phyloP scores from a whole-genome alignment of 1,284 basidiomycete genomes.

The Fistulinella cinereoalba region DNA sequence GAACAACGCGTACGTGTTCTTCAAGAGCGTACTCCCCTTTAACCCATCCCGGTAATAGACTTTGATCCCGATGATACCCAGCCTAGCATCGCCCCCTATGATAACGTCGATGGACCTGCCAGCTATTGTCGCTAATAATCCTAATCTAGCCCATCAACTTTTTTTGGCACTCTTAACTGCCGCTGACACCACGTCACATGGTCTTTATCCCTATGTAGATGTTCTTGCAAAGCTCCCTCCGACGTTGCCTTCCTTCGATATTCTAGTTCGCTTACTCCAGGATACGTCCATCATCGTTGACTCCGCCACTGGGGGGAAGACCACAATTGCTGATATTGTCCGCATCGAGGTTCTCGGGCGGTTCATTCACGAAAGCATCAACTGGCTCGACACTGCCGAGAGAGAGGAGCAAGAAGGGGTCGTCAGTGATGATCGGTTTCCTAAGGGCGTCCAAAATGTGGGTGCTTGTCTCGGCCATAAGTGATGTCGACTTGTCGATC shows the following conservation, averaged over 20 bases:
- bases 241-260: conserved; percentile 67
- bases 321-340: conserved; percentile 61
- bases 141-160: conserved; percentile 62
- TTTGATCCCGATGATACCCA: conserved; percentile 39
- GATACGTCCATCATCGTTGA: conserved; percentile 50
- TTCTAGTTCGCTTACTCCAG: conserved; percentile 62
- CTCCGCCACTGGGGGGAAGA: conserved; percentile 40
- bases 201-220: conserved; percentile 51
- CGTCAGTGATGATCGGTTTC: conserved; percentile 67
- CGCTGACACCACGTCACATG: conserved; percentile 37
- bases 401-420: conserved; percentile 59
- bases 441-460: conserved; percentile 67
- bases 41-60: conserved; percentile 23
- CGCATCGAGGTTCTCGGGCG: conserved; percentile 61
- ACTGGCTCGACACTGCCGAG: conserved; percentile 66
- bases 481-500: conserved; percentile 4
- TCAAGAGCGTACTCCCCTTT: not conserved
- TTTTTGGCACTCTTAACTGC: conserved; percentile 52
- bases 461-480: conserved; percentile 24
- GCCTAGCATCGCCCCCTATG: conserved; percentile 54
- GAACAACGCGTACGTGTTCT: conserved; percentile 60
- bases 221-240: conserved; percentile 52
- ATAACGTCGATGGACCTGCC: conserved; percentile 65
- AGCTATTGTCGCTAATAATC: conserved; percentile 62
- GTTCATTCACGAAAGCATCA: conserved; percentile 63